phyloP scores from a whole-genome alignment of 345 rosid genomes.

The Citrus unshiu region DNA sequence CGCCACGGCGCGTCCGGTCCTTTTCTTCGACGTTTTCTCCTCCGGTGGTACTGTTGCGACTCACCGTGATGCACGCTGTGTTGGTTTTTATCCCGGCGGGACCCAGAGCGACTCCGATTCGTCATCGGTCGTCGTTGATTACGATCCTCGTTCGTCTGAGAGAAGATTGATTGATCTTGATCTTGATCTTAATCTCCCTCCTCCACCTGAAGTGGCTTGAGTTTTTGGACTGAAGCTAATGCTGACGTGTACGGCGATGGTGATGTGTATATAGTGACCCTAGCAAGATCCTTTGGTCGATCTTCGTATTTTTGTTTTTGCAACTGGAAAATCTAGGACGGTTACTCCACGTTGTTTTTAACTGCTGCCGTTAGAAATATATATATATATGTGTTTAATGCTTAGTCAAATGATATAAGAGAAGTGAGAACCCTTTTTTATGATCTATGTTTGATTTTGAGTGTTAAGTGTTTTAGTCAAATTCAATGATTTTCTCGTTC shows the following conservation, averaged over 20 bases:
- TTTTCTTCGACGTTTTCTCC: slow-evolving; percentile 50
- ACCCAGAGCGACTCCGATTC: slow-evolving; percentile 69
- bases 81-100: slow-evolving; percentile 12
- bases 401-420: not conserved
- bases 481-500: not conserved
- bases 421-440: not conserved
- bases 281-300: not conserved
- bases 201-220: slow-evolving; percentile 60
- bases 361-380: slow-evolving; percentile 3
- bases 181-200: slow-evolving; percentile 68
- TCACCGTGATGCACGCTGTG: not conserved
- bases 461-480: not conserved
- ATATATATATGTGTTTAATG: not conserved
- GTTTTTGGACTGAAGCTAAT: not conserved
- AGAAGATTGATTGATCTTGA: slow-evolving; percentile 36
- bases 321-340: slow-evolving; percentile 23
- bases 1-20: slow-evolving; percentile 30
- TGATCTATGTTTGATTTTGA: not conserved
- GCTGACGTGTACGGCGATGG: slow-evolving; percentile 20
- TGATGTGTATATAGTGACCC: slow-evolving; percentile 31
- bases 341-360: not conserved
- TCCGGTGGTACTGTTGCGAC: slow-evolving; percentile 9
- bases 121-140: slow-evolving; percentile 57
- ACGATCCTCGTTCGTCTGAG: slow-evolving; percentile 23
- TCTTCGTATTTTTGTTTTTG: slow-evolving; percentile 22